A percentile compares a stretch with the other conserved stretches of the same genome.
Evolutionary conservation across 2,329 filamentous ascomycete species (phyloP).

Genomic region (Xylariaceae sp.): DNA sequence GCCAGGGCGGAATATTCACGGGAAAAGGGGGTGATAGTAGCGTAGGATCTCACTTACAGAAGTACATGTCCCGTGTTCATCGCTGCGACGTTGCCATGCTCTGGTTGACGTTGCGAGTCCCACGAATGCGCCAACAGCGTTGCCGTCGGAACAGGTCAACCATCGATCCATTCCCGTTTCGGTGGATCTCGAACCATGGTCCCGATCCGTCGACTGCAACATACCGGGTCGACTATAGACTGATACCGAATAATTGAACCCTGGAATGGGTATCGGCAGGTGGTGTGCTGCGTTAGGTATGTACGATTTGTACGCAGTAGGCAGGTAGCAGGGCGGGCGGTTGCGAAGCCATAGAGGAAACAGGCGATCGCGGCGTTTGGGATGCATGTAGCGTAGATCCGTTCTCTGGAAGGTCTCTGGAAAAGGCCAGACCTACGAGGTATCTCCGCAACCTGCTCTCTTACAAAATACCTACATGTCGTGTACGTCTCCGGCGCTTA

Average conservation of each 20-base stretch:
- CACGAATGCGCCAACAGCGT: background rate
- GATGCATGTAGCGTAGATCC: background rate
- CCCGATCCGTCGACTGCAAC: constrained; percentile 16
- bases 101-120: background rate
- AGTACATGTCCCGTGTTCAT: background rate
- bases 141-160: background rate
- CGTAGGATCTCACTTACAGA: no score
- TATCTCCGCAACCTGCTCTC: background rate
- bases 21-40: no score
- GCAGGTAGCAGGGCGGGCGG: constrained; percentile 1
- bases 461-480: no score
- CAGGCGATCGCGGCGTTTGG: background rate
- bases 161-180: constrained; percentile 1
- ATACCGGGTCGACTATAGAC: background rate
- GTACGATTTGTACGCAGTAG: background rate
- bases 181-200: constrained; percentile 10
- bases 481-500: background rate
- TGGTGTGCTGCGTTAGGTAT: background rate
- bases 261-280: no score
- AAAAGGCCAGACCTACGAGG: background rate
- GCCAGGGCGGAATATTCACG: no score
- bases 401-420: background rate
- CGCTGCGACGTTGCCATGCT: background rate
- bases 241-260: no score
- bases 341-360: background rate